A percentile compares a stretch with the other conserved stretches of the same genome.
These are phyloP conservation scores for Radiomyces spectabilis DNA, from an alignment of 192 early-diverging fungal species.

Conservation along the genomic window DNA sequence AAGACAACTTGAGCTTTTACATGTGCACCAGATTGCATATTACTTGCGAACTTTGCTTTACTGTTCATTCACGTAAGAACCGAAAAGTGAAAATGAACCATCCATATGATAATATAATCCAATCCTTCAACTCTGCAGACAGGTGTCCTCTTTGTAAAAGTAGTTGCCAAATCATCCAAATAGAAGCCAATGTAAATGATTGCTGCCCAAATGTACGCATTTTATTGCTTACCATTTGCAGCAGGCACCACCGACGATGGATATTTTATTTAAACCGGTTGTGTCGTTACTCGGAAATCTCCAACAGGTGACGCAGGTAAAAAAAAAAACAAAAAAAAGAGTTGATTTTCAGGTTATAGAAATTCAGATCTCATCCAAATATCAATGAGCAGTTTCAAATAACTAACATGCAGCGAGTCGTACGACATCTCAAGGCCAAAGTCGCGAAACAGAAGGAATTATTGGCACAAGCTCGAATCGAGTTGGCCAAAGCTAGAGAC, in stretches of 20 bases:
- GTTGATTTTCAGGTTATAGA: too few relatives aligned
- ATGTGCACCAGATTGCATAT: too few relatives aligned
- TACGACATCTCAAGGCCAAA: background rate
- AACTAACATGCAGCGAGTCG: background rate
- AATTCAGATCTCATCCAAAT: too few relatives aligned
- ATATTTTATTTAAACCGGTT: too few relatives aligned
- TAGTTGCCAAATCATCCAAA: background rate
- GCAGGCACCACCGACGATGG: background rate
- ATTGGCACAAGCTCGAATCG: background rate
- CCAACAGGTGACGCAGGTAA: constrained; percentile 6
- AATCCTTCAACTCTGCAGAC: background rate
- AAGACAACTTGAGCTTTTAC: too few relatives aligned
- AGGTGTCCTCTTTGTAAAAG: constrained; percentile 10
- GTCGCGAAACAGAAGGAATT: background rate
- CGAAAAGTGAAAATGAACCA: background rate
- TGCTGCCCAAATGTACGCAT: too few relatives aligned
- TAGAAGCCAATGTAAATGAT: constrained; percentile 11
- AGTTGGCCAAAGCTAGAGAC: background rate
- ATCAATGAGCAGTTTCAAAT: background rate
- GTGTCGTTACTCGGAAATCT: too few relatives aligned
- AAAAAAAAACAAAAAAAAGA: background rate
- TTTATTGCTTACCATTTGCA: background rate
- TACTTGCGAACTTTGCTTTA: too few relatives aligned
- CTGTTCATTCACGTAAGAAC: background rate
- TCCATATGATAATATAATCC: background rate